Base-by-base conservation (phyloP, 805 yeast species). In the Metschnikowia lochheadii region DNA sequence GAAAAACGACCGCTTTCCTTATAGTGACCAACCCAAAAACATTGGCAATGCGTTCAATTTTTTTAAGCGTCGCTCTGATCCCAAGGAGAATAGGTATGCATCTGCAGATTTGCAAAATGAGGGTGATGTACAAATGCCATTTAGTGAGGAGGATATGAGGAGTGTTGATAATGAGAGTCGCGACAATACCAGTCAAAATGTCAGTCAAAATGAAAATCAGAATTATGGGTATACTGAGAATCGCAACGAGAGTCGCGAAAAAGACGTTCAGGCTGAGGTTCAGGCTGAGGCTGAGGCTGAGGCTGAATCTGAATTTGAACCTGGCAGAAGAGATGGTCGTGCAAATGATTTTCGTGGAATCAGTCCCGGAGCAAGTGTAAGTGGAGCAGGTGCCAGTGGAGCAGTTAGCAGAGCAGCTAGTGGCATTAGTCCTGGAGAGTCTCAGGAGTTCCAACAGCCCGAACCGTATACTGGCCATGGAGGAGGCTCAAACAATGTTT, bases 1-100 rank as follows among this genome's bases (percentile, higher is more conserved):
- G 17, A 26, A 45, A 26, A 45, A 45, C 14, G 45, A 42, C 14
- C 45, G 45, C 3, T 42, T 42, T 21, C 45, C 45, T 2, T 34
- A 33, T n/a, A 20, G 36, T n/a, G 38, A 37, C 38, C 42, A 34
- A 21, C 63, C 68, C 14, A 61, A 61, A 35, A 50, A 60, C 1
- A 54, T 70, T 7, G 62, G 64, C n/a, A 72, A 71, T 49, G 58
- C 76, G 0, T 61, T 70, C 54, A 54, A 63, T 10, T 67, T 70
- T 48, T 67, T 68, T 34, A 54, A 61, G n/a, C 50, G 45, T 13
- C 50, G 50, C 29, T 53, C 51, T 0, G 78, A 73, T 52, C 64
- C 63, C 18, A 55, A 60, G 23, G 76, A 73, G 48, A 49, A 58
- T 5, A 56, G 78, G 35, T 73, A 70, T 49, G 51, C 46, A 1